Evolutionary conservation across 2,329 filamentous ascomycete species (phyloP), one percentile per base, ranked within the genome.

Genomic region (Fusarium kyushuense): DNA sequence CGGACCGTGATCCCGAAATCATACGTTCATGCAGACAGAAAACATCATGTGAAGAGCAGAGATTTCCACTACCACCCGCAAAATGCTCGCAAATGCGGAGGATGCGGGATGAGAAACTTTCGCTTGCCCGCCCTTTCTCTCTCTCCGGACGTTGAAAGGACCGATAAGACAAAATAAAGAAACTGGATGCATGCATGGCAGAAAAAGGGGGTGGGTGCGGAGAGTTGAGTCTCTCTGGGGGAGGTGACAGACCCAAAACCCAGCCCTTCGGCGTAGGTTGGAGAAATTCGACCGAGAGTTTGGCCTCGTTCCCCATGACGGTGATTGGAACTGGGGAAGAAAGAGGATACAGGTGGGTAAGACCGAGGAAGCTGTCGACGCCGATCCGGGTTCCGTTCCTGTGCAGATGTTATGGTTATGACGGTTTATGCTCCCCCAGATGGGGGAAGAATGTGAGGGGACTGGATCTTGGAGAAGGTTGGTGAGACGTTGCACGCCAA

Each of bases 81-180:
- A 46, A 17, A 38, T 55, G 42, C 42, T 56, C 38, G n/a, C 40
- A 58, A 64, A 64, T 64, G 59, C 61, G 61, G 61, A 64, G 61
- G 61, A 64, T 64, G 59, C 60, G 61, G 61, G 61, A 64, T 64
- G 16, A 19, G n/a, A 55, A 49, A 53, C 19, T 46, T 35, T 64
- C 61, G 53, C 53, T 64, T 64, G 61, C 61, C 61, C 60, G 27
- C 59, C 29, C 35, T 42, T 23, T 32, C 6, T 33, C 7, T 19
- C 42, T 41, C 41, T 62, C 46, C 33, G 11, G 57, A 40, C 52
- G 41, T 6, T 33, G 46, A 64, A 64, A 58, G 60, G 60, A 64
- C 61, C 59, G 61, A 64, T 64, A 64, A 58, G 59, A 45, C 42
- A 32, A 33, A 41, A 61, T 43, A 59, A 57, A 40, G 29, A 36